phyloP scores from a whole-genome alignment of 345 rosid species.

The Hevea brasiliensis region DNA sequence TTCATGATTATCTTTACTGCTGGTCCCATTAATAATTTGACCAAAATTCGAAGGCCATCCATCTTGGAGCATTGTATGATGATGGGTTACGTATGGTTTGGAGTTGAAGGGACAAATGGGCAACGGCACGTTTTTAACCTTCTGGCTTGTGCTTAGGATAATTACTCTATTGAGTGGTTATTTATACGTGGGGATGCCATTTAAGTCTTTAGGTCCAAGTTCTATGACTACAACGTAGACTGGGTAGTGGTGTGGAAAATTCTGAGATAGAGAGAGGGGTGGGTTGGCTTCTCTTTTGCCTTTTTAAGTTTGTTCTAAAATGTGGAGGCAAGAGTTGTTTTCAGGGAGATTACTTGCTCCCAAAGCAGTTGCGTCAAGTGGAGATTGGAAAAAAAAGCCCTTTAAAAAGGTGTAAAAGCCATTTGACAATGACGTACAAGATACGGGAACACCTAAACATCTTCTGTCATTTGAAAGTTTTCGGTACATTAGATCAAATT shows the following conservation, averaged over 20 bases:
- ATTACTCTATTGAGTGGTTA: too few species aligned
- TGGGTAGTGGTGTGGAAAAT: background rate
- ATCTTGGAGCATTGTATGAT: too few species aligned
- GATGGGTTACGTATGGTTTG: too few species aligned
- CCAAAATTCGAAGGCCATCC: too few species aligned
- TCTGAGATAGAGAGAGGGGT: background rate
- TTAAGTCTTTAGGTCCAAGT: background rate
- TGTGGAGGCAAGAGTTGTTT: constrained; percentile 32
- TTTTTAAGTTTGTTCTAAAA: constrained; percentile 14
- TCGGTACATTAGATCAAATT: background rate
- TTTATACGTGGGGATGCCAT: too few species aligned
- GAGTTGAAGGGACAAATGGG: too few species aligned
- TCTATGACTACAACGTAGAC: background rate
- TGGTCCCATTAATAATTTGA: too few species aligned
- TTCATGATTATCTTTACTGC: background rate
- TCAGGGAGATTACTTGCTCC: constrained; percentile 23
- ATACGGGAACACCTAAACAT: constrained; percentile 1
- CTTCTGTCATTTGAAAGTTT: background rate
- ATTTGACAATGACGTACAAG: constrained; percentile 30
- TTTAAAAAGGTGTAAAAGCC: constrained; percentile 8
- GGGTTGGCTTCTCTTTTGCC: background rate
- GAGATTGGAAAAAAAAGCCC: background rate
- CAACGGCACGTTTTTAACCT: too few species aligned
- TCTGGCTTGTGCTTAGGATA: too few species aligned
- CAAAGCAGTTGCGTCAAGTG: constrained; percentile 3